phyloP scores from a whole-genome alignment of 805 yeast genomes.

The Kodamaea hsintzibuensis region DNA sequence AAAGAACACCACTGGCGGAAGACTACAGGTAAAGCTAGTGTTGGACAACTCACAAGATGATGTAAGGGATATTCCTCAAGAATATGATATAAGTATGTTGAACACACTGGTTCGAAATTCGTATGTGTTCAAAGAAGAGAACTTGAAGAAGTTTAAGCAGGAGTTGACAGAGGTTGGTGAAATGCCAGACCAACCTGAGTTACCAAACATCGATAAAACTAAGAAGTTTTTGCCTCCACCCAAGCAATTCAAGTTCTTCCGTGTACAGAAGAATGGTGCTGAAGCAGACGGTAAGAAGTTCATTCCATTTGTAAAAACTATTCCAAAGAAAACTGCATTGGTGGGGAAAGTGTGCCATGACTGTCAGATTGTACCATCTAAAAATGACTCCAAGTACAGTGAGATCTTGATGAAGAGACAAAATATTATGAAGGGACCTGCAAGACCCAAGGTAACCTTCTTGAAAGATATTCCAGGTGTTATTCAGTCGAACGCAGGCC shows the following conservation, averaged over 20 bases:
- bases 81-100: conserved; percentile 76
- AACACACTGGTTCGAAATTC: conserved; percentile 83
- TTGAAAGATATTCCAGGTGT: conserved; percentile 84
- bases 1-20: conserved; percentile 38
- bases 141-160: conserved; percentile 57
- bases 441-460: conserved; percentile 65
- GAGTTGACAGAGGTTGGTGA: conserved; percentile 52
- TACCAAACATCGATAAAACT: conserved; percentile 33
- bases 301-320: conserved; percentile 83
- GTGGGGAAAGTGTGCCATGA: conserved; percentile 91
- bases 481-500: conserved; percentile 82
- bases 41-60: conserved; percentile 48
- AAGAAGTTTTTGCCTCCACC: conserved; percentile 12
- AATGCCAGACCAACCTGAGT: conserved; percentile 53
- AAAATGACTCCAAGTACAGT: conserved; percentile 67
- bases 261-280: conserved; percentile 32
- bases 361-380: conserved; percentile 82
- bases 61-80: conserved; percentile 61
- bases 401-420: conserved; percentile 55
- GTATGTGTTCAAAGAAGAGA: conserved; percentile 85
- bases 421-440: conserved; percentile 51
- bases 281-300: conserved; percentile 38
- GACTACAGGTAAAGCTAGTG: conserved; percentile 55
- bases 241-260: conserved; percentile 22
- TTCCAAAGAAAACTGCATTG: conserved; percentile 83